phyloP scores from a whole-genome alignment of 202 grass and related monocot species.

The Saccharum hybrid region DNA sequence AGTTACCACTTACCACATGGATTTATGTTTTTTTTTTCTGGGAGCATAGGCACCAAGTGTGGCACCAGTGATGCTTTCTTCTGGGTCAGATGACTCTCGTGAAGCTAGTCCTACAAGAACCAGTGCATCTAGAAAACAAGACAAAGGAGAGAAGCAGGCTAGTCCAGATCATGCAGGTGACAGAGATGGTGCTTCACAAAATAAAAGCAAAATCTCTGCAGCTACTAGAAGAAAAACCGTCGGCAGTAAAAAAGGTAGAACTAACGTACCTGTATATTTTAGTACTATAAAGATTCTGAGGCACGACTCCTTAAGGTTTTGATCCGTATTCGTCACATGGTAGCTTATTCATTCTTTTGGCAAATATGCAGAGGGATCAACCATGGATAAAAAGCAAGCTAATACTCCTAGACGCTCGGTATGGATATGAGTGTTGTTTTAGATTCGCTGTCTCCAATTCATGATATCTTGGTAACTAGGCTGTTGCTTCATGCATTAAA shows the following conservation, averaged over 20 bases:
- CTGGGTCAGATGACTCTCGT: too few relatives aligned
- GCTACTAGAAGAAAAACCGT: constrained; percentile 39
- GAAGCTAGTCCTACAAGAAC: too few relatives aligned
- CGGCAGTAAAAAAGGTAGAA: constrained; percentile 53
- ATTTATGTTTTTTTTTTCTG: too few relatives aligned
- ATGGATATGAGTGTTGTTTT: constrained; percentile 21
- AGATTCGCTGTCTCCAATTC: constrained; percentile 10
- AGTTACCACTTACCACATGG: too few relatives aligned
- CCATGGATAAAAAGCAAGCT: constrained; percentile 43
- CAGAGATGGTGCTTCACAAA: too few relatives aligned
- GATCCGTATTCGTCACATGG: constrained; percentile 18
- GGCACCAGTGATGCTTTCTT: too few relatives aligned
- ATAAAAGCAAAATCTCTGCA: constrained; percentile 7
- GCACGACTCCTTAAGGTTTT: constrained; percentile 16
- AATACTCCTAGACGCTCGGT: constrained; percentile 28
- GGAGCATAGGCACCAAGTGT: too few relatives aligned
- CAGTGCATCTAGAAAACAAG: too few relatives aligned
- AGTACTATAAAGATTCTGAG: constrained; percentile 10
- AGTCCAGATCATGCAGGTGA: too few relatives aligned
- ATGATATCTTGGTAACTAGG: not conserved
- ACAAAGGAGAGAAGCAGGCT: too few relatives aligned
- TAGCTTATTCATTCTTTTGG: constrained; percentile 49
- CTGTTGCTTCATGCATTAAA: not conserved
- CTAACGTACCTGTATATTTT: not conserved
- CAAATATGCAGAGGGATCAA: constrained; percentile 49